phyloP scores from a whole-genome alignment of 345 rosid genomes.

The Eucalyptus pumila region DNA sequence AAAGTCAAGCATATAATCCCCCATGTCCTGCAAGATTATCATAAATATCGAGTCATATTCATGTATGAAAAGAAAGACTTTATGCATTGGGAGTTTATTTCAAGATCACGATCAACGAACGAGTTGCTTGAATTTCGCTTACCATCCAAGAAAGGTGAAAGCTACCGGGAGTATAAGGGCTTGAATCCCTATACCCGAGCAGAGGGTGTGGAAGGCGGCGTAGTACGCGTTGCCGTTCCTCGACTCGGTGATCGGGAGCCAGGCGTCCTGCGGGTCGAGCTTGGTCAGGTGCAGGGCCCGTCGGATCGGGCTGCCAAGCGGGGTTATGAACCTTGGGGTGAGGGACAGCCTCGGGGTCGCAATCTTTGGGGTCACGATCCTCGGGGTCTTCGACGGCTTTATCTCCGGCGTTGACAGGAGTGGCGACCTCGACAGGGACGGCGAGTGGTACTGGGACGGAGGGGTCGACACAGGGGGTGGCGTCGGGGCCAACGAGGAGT shows the following conservation, averaged over 20 bases:
- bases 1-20: not conserved
- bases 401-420: constrained; percentile 19
- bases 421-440: constrained; percentile 55
- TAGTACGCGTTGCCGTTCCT: constrained; percentile 70
- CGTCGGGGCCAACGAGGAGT: not conserved
- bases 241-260: constrained; percentile 94
- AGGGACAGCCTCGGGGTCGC: constrained; percentile 29
- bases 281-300: constrained; percentile 40
- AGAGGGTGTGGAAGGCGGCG: constrained; percentile 76
- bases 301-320: constrained; percentile 42
- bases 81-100: not conserved
- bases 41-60: not conserved
- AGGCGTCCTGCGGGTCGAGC: constrained; percentile 63
- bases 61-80: not conserved
- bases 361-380: constrained; percentile 12
- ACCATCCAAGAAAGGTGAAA: constrained; percentile 81
- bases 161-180: constrained; percentile 92
- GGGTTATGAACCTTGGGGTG: constrained; percentile 56
- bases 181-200: constrained; percentile 78
- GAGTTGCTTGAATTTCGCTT: not conserved
- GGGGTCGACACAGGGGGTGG: constrained; percentile 51
- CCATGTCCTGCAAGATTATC: constrained; percentile 1
- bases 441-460: constrained; percentile 66
- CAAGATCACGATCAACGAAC: not conserved
- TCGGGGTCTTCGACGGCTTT: constrained; percentile 20